These are phyloP conservation scores for Verticillium longisporum DNA, from an alignment of 2,329 filamentous ascomycete genomes.

Conservation along the genomic window DNA sequence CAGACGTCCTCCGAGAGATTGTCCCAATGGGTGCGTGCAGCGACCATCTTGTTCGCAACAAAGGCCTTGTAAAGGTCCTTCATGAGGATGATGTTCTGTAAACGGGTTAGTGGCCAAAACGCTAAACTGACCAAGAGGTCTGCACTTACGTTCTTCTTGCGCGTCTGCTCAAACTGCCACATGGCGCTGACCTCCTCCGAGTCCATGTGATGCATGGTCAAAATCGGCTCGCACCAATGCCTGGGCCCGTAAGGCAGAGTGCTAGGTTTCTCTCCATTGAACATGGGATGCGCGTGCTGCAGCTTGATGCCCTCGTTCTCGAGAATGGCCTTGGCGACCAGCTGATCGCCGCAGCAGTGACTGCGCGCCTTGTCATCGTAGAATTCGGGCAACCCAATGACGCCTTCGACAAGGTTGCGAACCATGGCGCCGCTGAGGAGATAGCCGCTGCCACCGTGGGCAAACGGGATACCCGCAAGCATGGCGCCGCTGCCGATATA, in stretches of 20 bases:
- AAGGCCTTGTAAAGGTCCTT: conserved; percentile 43
- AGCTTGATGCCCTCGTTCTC: conserved; percentile 36
- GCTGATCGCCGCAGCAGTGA: conserved; percentile 45
- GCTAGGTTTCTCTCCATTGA: conserved; percentile 48
- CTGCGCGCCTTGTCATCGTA: conserved; percentile 37
- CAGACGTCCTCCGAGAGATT: conserved; percentile 42
- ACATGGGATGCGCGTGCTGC: conserved; percentile 40
- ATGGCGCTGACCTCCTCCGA: conserved; percentile 43
- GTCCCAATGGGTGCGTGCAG: conserved; percentile 41
- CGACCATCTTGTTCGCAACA: conserved; percentile 34
- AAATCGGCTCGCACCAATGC: conserved; percentile 51
- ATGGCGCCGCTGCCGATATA: conserved; percentile 47
- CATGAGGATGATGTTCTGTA: conserved; percentile 30
- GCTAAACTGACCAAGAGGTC: conserved; percentile 26
- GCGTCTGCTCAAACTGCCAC: conserved; percentile 47
- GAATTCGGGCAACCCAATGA: conserved; percentile 27
- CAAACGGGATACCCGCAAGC: conserved; percentile 38
- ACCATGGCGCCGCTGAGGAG: conserved; percentile 46
- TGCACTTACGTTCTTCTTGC: conserved; percentile 31
- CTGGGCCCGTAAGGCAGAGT: conserved; percentile 39
- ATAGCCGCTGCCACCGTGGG: conserved; percentile 53
- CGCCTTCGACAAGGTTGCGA: conserved; percentile 32
- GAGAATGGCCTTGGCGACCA: conserved; percentile 39
- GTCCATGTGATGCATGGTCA: conserved; percentile 51
- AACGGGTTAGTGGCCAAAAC: neutral